phyloP scores from a whole-genome alignment of 768 basidiomycete species.

The Cystobasidium tubakii region DNA sequence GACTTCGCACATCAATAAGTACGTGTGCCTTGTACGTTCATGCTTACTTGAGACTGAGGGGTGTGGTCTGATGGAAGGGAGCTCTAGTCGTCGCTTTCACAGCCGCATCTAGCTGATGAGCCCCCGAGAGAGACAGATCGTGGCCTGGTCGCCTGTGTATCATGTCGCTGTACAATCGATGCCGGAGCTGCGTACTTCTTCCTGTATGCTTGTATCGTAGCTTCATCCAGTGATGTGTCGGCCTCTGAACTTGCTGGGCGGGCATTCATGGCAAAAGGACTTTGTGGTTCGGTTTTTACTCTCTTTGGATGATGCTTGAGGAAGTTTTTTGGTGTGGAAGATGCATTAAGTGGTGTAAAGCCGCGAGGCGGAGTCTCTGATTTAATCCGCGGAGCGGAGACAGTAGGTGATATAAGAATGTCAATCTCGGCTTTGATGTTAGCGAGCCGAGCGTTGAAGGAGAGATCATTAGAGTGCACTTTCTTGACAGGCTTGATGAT shows the following conservation, averaged over 20 bases:
- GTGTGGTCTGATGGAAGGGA: not conserved
- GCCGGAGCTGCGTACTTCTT: not conserved
- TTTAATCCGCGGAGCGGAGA: too few relatives aligned
- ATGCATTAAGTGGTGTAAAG: too few relatives aligned
- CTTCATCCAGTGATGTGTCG: not conserved
- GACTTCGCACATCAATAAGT: too few relatives aligned
- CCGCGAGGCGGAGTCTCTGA: not conserved
- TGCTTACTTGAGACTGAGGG: constrained; percentile 16
- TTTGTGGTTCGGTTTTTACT: not conserved
- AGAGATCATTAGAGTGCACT: not conserved
- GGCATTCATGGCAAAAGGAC: not conserved
- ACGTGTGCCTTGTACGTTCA: not conserved
- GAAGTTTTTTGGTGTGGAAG: too few relatives aligned
- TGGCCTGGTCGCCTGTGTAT: too few relatives aligned
- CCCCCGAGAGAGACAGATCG: too few relatives aligned
- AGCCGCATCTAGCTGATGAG: too few relatives aligned
- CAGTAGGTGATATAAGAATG: not conserved
- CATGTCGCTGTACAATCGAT: too few relatives aligned
- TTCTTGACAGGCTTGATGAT: not conserved
- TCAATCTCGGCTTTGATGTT: not conserved
- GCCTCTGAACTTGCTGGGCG: not conserved
- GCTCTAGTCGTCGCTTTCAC: too few relatives aligned
- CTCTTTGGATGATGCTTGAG: not conserved
- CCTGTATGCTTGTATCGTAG: not conserved
- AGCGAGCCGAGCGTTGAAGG: not conserved